Percentiles rank a stretch among this genome's conserved stretches.
Conservation (phyloP, 805 yeast genomes). For the Candida germanica region DNA sequence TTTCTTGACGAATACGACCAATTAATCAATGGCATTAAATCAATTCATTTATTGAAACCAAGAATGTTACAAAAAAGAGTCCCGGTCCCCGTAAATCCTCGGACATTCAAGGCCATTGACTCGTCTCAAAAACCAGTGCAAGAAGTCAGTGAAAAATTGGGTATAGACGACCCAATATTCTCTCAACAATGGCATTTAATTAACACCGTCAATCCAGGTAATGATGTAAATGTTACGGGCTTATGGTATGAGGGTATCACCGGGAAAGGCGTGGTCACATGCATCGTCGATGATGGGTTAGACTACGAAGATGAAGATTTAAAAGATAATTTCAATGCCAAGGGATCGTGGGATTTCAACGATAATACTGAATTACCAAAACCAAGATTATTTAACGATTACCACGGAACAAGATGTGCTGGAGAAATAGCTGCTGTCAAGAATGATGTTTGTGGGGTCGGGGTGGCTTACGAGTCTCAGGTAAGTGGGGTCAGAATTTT, state of each 20-base stretch:
- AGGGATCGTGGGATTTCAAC: conserved; percentile 94
- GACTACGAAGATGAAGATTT: conserved; percentile 80
- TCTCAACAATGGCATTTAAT: conserved; percentile 87
- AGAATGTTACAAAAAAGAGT: conserved; percentile 52
- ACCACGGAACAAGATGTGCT: conserved; percentile 97
- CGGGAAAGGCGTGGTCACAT: conserved; percentile 80
- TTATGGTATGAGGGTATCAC: conserved; percentile 81
- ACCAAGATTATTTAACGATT: conserved; percentile 78
- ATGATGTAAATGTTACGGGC: conserved; percentile 83
- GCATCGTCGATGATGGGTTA: conserved; percentile 91
- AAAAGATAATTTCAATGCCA: conserved; percentile 58
- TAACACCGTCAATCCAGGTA: conserved; percentile 67
- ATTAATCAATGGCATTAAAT: conserved; percentile 28
- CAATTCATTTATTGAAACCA: conserved; percentile 56
- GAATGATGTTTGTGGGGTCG: conserved; percentile 90
- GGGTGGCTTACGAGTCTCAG: conserved; percentile 85
- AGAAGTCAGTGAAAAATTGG: conserved; percentile 49
- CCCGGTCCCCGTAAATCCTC: conserved; percentile 44
- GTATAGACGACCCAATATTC: conserved; percentile 82
- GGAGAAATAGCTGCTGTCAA: conserved; percentile 93
- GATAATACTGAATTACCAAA: conserved; percentile 70
- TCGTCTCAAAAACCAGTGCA: conserved; percentile 48
- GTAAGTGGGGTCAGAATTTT: conserved; percentile 90
- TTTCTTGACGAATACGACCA: conserved; percentile 24
- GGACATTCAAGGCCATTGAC: conserved; percentile 32